Conservation (phyloP, 805 yeast species). For the Candida quercuum region DNA sequence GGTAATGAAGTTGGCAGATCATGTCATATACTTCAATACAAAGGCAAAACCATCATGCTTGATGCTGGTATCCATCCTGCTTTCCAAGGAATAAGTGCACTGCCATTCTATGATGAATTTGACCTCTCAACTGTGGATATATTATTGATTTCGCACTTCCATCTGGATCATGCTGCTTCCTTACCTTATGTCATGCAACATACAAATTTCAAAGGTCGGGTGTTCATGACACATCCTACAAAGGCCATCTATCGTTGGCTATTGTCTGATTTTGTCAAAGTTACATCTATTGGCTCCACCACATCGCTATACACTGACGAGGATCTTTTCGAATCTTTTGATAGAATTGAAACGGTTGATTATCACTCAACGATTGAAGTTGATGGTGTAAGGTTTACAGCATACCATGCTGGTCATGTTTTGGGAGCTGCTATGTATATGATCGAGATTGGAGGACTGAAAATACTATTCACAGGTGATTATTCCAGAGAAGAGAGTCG, state of each 20-base stretch:
- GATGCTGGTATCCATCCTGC: conserved; percentile 99
- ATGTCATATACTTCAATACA: conserved; percentile 87
- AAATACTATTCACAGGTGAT: conserved; percentile 90
- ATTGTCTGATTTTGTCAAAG: conserved; percentile 88
- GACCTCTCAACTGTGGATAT: conserved; percentile 86
- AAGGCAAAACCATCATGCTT: conserved; percentile 91
- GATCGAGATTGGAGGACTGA: conserved; percentile 89
- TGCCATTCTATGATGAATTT: conserved; percentile 94
- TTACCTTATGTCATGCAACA: conserved; percentile 97
- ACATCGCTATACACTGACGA: conserved; percentile 74
- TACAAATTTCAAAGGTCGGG: conserved; percentile 90
- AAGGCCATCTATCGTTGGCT: conserved; percentile 97
- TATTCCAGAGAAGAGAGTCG: conserved; percentile 94
- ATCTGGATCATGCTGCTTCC: conserved; percentile 96
- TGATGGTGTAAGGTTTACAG: conserved; percentile 92
- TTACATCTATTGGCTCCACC: conserved; percentile 54
- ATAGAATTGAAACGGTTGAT: conserved; percentile 87
- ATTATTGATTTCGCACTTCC: conserved; percentile 88
- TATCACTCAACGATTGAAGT: conserved; percentile 94
- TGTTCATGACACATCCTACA: conserved; percentile 98
- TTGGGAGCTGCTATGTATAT: conserved; percentile 98
- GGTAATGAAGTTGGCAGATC: conserved; percentile 97
- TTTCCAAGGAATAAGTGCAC: conserved; percentile 76
- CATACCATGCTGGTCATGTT: conserved; percentile 99
- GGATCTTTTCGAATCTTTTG: conserved; percentile 83